Evolutionary conservation across 192 early-diverging fungal genomes (phyloP), one percentile per base, ranked within the genome.

Genomic region (Podila epicladia): DNA sequence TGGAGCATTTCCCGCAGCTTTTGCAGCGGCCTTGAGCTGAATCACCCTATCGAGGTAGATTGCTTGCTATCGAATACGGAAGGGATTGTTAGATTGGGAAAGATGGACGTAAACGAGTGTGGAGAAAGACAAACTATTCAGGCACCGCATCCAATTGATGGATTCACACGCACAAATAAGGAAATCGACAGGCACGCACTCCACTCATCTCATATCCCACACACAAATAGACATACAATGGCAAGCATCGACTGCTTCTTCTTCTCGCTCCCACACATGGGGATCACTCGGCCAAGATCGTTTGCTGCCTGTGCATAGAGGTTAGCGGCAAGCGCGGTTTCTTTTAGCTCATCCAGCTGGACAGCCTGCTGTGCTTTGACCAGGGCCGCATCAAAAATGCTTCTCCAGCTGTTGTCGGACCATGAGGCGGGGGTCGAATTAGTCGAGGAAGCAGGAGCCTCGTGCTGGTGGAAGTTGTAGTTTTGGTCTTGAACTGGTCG

Each of bases 181-280:
- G 41, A 45, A 45, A 45, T 45, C 15, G 41, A 45, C 41, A 45
- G 41, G 41, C 41, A 45, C 41, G 8, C 13, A 45, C 41, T 0
- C 13, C 11, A 45, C 35, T 22, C 33, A 33, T 29, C 33, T 33
- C 33, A 33, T 33, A 33, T 33, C 5, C 61, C 35, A 31, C 20
- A 9, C 24, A n/a, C 62, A 37, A 24, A 41, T 26, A 12, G 13
- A 72, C 77, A 69, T 80, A 80, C 77, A 31, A 80, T 80, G 2
- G 77, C 71, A 28, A 80, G 61, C 77, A 80, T 80, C 19, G 77
- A 80, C 37, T 80, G 70, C 58, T 80, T 80, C 71, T 80, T 80
- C 55, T 80, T 80, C 26, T 80, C 77, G 28, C 65, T 80, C 9
- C 66, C 65, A 32, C 77, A 80, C 67, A 80, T 28, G 32, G 77